Evolutionary conservation across 345 rosid genomes (phyloP), one percentile per base, ranked within the genome.

Genomic region (Camelina sativa): DNA sequence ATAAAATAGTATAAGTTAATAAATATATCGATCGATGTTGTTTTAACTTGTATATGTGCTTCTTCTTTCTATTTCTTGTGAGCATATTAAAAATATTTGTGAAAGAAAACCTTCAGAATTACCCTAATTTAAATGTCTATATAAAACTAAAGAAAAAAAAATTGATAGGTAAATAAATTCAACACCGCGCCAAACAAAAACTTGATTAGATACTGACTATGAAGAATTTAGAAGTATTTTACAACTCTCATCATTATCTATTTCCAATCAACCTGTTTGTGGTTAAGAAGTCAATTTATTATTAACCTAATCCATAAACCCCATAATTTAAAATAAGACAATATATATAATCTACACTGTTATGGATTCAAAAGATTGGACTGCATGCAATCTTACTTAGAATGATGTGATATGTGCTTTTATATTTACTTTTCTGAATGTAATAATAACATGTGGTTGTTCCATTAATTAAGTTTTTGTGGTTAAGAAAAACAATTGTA

Each of bases 211-310:
- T 32, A 50, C 38, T 34, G 30, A 20, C 19, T 13, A 8, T 17
- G 19, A 35, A 35, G 28, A 38, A 25, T 53, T 53, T 40, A 11
- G 11, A 40, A 68, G 28, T 20, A 43, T 41, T 28, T 16, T 12
- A 22, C 16, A 65, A 23, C 66, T 57, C 54, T 58, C 34, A 56
- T 66, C 23, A 22, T 17, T 28, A 67, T 48, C 23, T 37, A 2
- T 37, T 56, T 19, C 13, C 37, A 63, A 35, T 73, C 60, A 60
- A 13, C 57, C 54, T 34, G 15, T 8, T 22, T 34, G 48, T 44
- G 37, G 41, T 74, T 55, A 40, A 8, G 52, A 28, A 20, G 59
- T 65, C 66, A 47, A 56, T 55, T 54, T 65, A 56, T 46, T 74
- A 56, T 40, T 46, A 47, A 48, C 35, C 1, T 12, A 25, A 25